These are phyloP conservation scores for Neonectria magnoliae DNA, from an alignment of 2,329 filamentous ascomycete genomes.

Conservation along the genomic window DNA sequence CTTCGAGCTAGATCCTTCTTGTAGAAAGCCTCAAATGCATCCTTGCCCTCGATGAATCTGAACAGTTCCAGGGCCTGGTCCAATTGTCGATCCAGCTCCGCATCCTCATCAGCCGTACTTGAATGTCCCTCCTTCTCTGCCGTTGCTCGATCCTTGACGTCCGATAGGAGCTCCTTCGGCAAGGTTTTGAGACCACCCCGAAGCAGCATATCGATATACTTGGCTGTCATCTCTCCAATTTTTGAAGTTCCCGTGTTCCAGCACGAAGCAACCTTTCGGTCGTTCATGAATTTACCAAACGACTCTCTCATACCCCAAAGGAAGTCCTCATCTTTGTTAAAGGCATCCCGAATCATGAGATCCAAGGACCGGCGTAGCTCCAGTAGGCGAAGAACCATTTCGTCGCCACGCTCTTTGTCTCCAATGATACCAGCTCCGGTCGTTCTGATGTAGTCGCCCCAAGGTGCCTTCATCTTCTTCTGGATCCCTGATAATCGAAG, in stretches of 20 bases:
- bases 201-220: slow-evolving; percentile 91
- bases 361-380: slow-evolving; percentile 84
- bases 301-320: slow-evolving; percentile 82
- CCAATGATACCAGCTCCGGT: slow-evolving; percentile 82
- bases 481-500: slow-evolving; percentile 78
- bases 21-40: slow-evolving; percentile 98
- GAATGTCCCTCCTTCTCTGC: slow-evolving; percentile 71
- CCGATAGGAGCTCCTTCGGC: slow-evolving; percentile 73
- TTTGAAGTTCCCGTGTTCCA: slow-evolving; percentile 90
- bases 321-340: slow-evolving; percentile 80
- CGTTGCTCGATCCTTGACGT: slow-evolving; percentile 65
- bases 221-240: slow-evolving; percentile 98
- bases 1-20: slow-evolving; percentile 95
- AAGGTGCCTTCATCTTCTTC: slow-evolving; percentile 74
- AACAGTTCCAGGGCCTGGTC: slow-evolving; percentile 95
- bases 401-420: slow-evolving; percentile 78
- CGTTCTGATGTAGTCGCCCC: slow-evolving; percentile 80
- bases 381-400: slow-evolving; percentile 87
- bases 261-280: slow-evolving; percentile 75
- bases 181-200: slow-evolving; percentile 88
- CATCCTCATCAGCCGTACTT: slow-evolving; percentile 85
- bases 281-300: slow-evolving; percentile 93
- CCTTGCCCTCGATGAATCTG: slow-evolving; percentile 96
- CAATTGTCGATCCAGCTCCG: slow-evolving; percentile 89
- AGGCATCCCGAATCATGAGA: slow-evolving; percentile 78